Base-by-base conservation (phyloP, 106 monocot species). In the Allium fistulosum region DNA sequence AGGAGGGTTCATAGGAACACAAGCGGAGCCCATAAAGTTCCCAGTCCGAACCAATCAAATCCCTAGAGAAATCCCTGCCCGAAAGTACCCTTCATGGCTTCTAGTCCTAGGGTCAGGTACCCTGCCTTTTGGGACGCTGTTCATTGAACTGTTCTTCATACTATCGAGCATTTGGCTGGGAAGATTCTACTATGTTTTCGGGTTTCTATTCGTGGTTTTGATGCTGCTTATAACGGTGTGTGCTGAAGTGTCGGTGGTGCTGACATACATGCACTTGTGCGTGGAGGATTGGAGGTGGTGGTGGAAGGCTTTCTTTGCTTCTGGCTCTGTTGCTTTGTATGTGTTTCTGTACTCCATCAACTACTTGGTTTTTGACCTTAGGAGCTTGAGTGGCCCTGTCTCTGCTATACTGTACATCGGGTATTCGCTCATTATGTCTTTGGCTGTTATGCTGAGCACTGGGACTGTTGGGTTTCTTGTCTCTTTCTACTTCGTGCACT, bases 221-320 rank as follows among this genome's bases (percentile, higher is more conserved):
- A n/a, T 67, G 7, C 17, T 75, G 74, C 74, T 75, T 9, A 65
- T 75, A 17, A 46, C 57, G n/a, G 74, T 75, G n/a, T 75, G 74
- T 61, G 74, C 74, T 27, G 74, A 75, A 45, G 74, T 75, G 26
- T 75, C 74, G 0, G 74, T 75, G 15, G 74, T 75, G 2, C 67
- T 75, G 51, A 75, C 74, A 11, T 75, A 75, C 28, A 75, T 67
- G 74, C 74, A 75, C 49, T 67, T 75, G 10, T 75, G 74, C 15
- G 74, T 75, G 8, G 74, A 75, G 60, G 74, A 75, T 9, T 75
- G 74, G 74, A 75, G 74, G 74, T 75, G 74, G 74, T 75, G 74
- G 74, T 75, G 74, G 74, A 75, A 75, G 67, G 74, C 74, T 67
- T 75, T 75, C 74, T 75, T 67, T 60, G 74, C 74, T 50, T 67